Conservation (phyloP, 2,329 filamentous ascomycete species). For the Trichoderma sp. region DNA sequence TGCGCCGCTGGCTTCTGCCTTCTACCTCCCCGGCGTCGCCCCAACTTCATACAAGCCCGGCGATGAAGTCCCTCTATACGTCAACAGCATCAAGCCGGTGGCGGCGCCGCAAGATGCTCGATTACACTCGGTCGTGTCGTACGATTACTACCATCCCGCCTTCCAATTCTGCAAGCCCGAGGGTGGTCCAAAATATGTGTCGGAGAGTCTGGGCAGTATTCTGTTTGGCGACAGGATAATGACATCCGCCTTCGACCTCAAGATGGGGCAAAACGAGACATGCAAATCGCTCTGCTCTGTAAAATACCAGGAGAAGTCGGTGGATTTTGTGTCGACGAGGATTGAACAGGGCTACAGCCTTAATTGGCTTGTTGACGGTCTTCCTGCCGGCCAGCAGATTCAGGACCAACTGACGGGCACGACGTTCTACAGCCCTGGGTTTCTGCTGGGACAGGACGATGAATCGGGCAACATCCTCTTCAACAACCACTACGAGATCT, state of each 20-base stretch:
- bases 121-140: constrained; percentile 88
- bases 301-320: constrained; percentile 60
- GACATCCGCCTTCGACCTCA: constrained; percentile 88
- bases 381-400: constrained; percentile 84
- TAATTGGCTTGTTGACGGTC: constrained; percentile 93
- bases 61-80: constrained; percentile 79
- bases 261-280: constrained; percentile 81
- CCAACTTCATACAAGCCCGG: constrained; percentile 84
- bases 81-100: constrained; percentile 88
- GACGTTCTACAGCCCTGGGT: constrained; percentile 88
- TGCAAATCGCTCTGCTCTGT: constrained; percentile 77
- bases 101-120: constrained; percentile 73
- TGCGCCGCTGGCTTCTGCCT: constrained; percentile 60
- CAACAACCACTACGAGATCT: constrained; percentile 95
- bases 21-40: constrained; percentile 94
- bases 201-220: constrained; percentile 86
- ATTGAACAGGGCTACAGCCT: constrained; percentile 86
- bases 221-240: constrained; percentile 95
- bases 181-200: constrained; percentile 71
- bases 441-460: constrained; percentile 64
- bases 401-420: constrained; percentile 71
- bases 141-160: constrained; percentile 87
- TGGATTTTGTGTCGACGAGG: constrained; percentile 76
- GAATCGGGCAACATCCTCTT: constrained; percentile 59
- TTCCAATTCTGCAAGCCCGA: constrained; percentile 87